Evolutionary conservation across 108 stramenopile genomes (phyloP), one percentile per base, ranked within the genome.

Genomic region (Discostella pseudostelligera): DNA sequence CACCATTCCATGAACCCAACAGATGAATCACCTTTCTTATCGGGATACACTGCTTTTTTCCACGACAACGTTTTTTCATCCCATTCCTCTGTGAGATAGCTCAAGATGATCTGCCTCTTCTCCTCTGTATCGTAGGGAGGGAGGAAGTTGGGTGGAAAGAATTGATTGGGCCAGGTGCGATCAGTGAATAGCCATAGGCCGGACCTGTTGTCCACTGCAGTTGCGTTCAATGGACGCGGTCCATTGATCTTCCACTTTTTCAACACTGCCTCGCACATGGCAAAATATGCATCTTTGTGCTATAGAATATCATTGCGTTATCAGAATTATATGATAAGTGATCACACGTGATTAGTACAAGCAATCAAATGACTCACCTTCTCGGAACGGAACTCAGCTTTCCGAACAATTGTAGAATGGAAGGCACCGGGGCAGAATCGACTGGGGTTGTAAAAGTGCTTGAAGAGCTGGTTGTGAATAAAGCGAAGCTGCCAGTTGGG

Each of bases 401-500:
- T 94, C 39, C 93, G 79, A 11, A 90, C 67, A 62, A 94, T 89
- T 11, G 93, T 94, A 17, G 87, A 89, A 68, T 94, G 93, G 58
- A 90, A 90, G 14, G 89, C 80, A 48, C 93, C 93, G 36, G 89
- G 93, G 59, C 86, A 87, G 62, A 94, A 94, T 32, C 89, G 77
- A 24, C 81, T 80, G 35, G 90, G 84, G 60, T 87, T 87, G 9
- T 74, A 46, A 44, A 88, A 88, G 26, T 73, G 71, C 47, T 86
- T 87, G 76, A 88, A 92, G 25, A 92, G 70, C 59, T 92, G 90
- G 73, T 94, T 94, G 72, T 94, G 93, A 44, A 94, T 69, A 61
- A 94, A 94, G 21, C 88, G 83, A 22, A 94, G 73, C 50, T 83
- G 83, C 93, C 93, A 94, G 64, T 94, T 94, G 39, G 86, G 87